These are phyloP conservation scores for Paecilomyces variotii DNA, from an alignment of 2,329 filamentous ascomycete species.

Conservation along the genomic window DNA sequence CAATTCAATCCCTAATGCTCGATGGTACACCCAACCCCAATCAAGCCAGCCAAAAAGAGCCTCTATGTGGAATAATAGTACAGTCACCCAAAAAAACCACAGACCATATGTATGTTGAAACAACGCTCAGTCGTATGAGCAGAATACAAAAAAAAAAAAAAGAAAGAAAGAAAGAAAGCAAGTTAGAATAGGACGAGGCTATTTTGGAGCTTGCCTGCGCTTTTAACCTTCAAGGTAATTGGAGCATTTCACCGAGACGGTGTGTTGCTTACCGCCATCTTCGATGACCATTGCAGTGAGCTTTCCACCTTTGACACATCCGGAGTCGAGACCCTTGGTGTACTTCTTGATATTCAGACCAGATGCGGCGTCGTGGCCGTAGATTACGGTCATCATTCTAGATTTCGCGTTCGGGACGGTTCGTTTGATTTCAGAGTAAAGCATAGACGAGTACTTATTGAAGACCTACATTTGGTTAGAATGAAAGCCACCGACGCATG, in stretches of 20 bases:
- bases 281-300: constrained; percentile 73
- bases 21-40: not conserved
- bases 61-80: not conserved
- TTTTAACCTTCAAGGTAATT: constrained; percentile 17
- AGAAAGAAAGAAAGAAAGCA: not conserved
- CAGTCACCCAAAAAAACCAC: not conserved
- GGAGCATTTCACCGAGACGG: constrained; percentile 37
- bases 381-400: constrained; percentile 61
- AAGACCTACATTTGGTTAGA: constrained; percentile 34
- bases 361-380: constrained; percentile 73
- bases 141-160: not conserved
- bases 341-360: constrained; percentile 62
- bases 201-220: not conserved
- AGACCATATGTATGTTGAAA: not conserved
- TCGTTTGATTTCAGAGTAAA: constrained; percentile 14
- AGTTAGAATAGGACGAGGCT: not conserved
- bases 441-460: constrained; percentile 39
- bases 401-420: constrained; percentile 12
- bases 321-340: constrained; percentile 77
- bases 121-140: not conserved
- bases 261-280: constrained; percentile 37
- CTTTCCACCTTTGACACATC: constrained; percentile 66
- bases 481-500: not conserved
- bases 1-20: not conserved
- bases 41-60: not conserved